Conservation (phyloP, 805 yeast species). For the Saccharomyces jurei region DNA sequence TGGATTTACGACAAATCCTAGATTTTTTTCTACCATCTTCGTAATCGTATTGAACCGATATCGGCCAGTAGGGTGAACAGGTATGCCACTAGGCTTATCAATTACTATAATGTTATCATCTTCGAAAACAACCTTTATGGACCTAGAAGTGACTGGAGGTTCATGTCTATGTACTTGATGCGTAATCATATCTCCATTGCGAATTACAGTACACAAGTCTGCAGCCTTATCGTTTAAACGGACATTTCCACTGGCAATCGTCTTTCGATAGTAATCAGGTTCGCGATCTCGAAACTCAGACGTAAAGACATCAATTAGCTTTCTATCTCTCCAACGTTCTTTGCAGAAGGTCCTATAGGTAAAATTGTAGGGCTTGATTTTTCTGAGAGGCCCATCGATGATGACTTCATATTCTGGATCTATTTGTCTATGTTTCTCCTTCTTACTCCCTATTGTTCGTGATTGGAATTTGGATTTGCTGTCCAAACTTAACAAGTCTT, state of each 20-base stretch:
- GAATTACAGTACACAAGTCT: conserved; percentile 50
- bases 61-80: conserved; percentile 92
- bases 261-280: conserved; percentile 51
- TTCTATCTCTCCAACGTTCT: conserved; percentile 80
- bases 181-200: conserved; percentile 73
- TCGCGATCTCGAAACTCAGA: conserved; percentile 77
- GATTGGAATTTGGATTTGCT: background rate
- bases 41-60: conserved; percentile 69
- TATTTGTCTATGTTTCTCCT: conserved; percentile 44
- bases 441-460: conserved; percentile 15
- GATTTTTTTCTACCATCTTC: conserved; percentile 64
- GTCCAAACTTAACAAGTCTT: background rate
- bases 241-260: conserved; percentile 58
- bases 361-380: conserved; percentile 77
- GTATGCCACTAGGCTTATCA: conserved; percentile 90
- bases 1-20: conserved; percentile 61
- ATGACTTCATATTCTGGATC: conserved; percentile 50
- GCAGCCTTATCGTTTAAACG: conserved; percentile 60
- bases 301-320: conserved; percentile 69
- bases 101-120: conserved; percentile 71
- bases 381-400: conserved; percentile 55
- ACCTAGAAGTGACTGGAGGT: conserved; percentile 59
- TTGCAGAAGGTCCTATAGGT: conserved; percentile 89
- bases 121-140: conserved; percentile 59
- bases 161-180: conserved; percentile 84